Base-by-base conservation (phyloP, 2,329 filamentous ascomycete genomes). In the Aspergillus tanneri region DNA sequence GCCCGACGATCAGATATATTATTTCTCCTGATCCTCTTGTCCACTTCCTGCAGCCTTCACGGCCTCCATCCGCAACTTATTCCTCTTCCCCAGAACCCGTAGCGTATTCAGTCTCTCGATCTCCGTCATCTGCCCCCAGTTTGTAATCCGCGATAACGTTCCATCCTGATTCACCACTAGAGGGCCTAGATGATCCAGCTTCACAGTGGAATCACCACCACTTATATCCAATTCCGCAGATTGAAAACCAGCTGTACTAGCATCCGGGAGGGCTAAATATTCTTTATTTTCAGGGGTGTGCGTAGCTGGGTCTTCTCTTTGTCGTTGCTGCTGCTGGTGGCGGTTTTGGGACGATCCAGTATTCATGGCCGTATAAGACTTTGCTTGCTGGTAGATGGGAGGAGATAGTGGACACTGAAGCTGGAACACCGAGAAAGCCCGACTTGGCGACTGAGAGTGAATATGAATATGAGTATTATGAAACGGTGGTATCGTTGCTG, bases 171-270 rank as follows among this genome's bases (percentile, higher is more conserved):
- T 87, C 46, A 90, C 83, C 1, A 91, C 86, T 59, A 90, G 75
- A 2, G 87, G 87, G 0, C 87, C 87, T 19, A 90, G 72, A 52
- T 82, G 77, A 61, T 88, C 85, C 7, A 90, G 77, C 41, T 77
- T 80, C 35, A 87, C 75, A 2, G 65, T 64, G 11, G 69, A 61
- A 8, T 63, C 62, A 22, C 60, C 63, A 6, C 59, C 53, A 34
- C 63, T 62, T 22, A 80, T 70, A 64, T 97, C 92, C 63, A 93
- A 87, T 77, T 92, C 90, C 84, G 87, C 95, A 75, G 93, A 90
- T 37, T 86, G 80, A 71, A 90, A 91, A 67, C 89, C 85, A 60
- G 87, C 86, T 60, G 90, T 81, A 69, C 90, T 86, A 56, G 79
- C 84, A 6, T 87, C 87, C 19, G 87, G 87, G 0, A 85, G 57